Evolutionary conservation across 2,329 filamentous ascomycete genomes (phyloP), one percentile per base, ranked within the genome.

Genomic region (Botryosphaeria agaves): DNA sequence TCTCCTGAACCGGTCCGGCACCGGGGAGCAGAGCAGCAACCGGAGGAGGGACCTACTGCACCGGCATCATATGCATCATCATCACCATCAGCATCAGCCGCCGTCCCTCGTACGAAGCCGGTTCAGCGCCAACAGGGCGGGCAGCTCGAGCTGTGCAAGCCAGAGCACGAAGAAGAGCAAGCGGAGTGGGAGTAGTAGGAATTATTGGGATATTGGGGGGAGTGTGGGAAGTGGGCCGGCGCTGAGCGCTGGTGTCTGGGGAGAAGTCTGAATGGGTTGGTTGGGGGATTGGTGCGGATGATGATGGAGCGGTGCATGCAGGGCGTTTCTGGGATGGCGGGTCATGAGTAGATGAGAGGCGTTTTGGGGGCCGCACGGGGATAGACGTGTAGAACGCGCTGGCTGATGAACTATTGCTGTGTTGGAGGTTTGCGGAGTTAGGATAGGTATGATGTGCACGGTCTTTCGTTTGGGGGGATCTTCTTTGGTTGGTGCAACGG

Each of bases 171-270:
- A 77, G 49, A 72, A 76, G 41, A 81, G 72, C 19, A 74, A 71
- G 23, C 64, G 66, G 43, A 62, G 68, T 40, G 67, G 72, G 19
- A 85, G 79, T 26, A 81, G 75, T 27, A 62, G 83, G 31, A 82
- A 92, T 48, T 94, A 91, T 52, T 94, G 85, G 85, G 85, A 93
- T 50, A 71, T 93, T 39, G 82, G 82, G 16, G 79, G 73, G 5
- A 84, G 74, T 42, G 67, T 83, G 15, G 80, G 79, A 2, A 85
- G 79, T 32, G 77, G 26, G 15, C 26, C 26, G 5, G 26, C 26
- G 5, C 9, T n/a, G 5, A 15, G 26, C 5, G 15, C 11, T 14
- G 26, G 26, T 8, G 26, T 27, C 9, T 27, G 26, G 26, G 26
- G 25, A 15, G 26, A 27, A 15, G 26, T 14, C 9, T 27, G 19